Evolutionary conservation across 805 yeast species (phyloP).

Genomic region (Ogataea zsoltii): DNA sequence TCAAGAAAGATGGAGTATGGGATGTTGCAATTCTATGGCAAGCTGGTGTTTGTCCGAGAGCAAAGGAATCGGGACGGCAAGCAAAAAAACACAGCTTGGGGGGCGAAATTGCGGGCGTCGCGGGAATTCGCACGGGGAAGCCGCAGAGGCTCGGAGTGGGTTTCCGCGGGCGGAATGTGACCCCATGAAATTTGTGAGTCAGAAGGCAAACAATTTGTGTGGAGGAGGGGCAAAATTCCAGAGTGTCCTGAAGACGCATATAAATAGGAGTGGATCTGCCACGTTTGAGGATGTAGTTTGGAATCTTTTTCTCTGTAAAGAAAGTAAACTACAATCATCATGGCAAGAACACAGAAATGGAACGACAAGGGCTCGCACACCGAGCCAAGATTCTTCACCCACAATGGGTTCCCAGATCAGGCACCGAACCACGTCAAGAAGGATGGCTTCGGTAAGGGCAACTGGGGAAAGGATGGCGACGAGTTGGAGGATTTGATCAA

Average conservation of each 20-base stretch:
- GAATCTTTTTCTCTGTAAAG: too few relatives aligned
- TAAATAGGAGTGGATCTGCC: background rate
- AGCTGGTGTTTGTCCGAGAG: too few relatives aligned
- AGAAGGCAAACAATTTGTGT: background rate
- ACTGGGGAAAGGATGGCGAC: conserved; percentile 86
- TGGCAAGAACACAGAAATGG: conserved; percentile 85
- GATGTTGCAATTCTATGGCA: too few relatives aligned
- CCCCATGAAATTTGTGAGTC: conserved; percentile 1
- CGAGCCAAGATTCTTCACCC: conserved; percentile 79
- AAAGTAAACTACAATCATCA: too few relatives aligned
- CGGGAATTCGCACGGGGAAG: background rate
- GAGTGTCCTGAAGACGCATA: background rate
- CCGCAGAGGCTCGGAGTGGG: background rate
- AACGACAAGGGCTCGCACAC: conserved; percentile 38
- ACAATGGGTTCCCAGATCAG: conserved; percentile 65
- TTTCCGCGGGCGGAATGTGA: conserved; percentile 1
- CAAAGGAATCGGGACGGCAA: too few relatives aligned
- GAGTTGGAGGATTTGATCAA: conserved; percentile 66
- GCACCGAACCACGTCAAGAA: conserved; percentile 80
- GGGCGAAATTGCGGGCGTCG: too few relatives aligned
- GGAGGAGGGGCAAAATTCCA: conserved; percentile 3
- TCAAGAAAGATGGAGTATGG: too few relatives aligned
- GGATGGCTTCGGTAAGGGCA: conserved; percentile 81
- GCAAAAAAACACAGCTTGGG: too few relatives aligned
- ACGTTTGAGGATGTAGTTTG: too few relatives aligned